A percentile compares a stretch with the other conserved stretches of the same genome.
Evolutionary conservation across 2,329 filamentous ascomycete species (phyloP).

Genomic region (Bipolaris sorokiniana): DNA sequence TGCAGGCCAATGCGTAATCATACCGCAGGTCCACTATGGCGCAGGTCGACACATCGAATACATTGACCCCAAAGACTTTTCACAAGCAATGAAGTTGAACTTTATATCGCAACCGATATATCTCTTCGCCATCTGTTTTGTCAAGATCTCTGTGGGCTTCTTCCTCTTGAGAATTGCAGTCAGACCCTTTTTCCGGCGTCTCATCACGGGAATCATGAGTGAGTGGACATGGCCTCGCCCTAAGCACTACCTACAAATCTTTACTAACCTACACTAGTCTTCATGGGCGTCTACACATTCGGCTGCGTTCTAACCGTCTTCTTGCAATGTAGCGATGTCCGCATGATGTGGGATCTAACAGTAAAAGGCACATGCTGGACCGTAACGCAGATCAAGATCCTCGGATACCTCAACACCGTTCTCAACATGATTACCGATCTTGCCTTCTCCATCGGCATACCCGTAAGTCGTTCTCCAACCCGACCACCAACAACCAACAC

Average conservation of each 20-base stretch:
- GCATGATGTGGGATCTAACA: constrained; percentile 53
- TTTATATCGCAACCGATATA: constrained; percentile 57
- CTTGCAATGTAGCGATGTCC: constrained; percentile 57
- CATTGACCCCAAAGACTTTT: constrained; percentile 45
- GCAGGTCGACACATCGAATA: constrained; percentile 56
- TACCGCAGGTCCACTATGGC: constrained; percentile 52
- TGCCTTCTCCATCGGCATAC: constrained; percentile 52
- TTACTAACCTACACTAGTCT: constrained; percentile 35
- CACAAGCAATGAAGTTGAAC: constrained; percentile 54
- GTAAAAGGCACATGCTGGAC: constrained; percentile 54
- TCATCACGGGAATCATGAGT: constrained; percentile 56
- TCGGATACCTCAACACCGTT: constrained; percentile 56
- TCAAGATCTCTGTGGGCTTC: constrained; percentile 58
- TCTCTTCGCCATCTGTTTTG: constrained; percentile 53
- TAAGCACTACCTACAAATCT: too few species aligned
- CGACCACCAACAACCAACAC: background rate
- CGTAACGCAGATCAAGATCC: constrained; percentile 46
- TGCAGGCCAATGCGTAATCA: constrained; percentile 50
- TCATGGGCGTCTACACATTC: constrained; percentile 53
- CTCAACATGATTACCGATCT: constrained; percentile 53
- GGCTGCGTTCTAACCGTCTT: constrained; percentile 57
- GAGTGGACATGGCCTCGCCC: constrained; percentile 16
- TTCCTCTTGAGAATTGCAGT: constrained; percentile 57
- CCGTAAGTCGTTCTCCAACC: constrained; percentile 17
- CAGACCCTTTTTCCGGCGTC: constrained; percentile 48